Evolutionary conservation across 805 yeast species (phyloP), one percentile per base, ranked within the genome.

Genomic region (Candida chauliodis): DNA sequence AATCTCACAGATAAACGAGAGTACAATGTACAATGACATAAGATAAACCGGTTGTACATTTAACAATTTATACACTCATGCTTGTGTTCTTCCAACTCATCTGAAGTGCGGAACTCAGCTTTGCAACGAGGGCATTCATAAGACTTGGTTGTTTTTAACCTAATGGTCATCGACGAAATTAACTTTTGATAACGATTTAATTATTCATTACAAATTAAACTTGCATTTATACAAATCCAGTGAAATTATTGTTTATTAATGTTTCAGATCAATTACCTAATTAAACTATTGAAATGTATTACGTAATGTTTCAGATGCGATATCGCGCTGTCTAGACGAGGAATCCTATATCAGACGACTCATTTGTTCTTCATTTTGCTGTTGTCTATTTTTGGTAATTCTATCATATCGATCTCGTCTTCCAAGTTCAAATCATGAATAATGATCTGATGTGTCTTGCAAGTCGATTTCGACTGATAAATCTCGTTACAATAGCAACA

Each of bases 401-500:
- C 29, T 16, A 33, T 33, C 36, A 33, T 33, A 33, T 24, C 22
- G 4, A 33, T 34, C n/a, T 26, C 31, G 19, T 13, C 24, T 7
- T 34, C 37, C 9, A 9, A 3, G 14, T 34, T 16, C 18, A 34
- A 8, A 26, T 25, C 29, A 15, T 25, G 37, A 8, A 26, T 18
- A 11, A 34, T 26, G 6, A 26, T 25, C n/a, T 34, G 37, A 20
- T 34, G 37, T 8, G 31, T 34, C 20, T 25, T 25, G 20, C 37
- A 34, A 8, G 22, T 34, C 8, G 37, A 25, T 20, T 20, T 25
- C 9, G 19, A 15, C 4, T 7, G 30, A 20, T 34, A 34, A 5
- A 34, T 25, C 27, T 26, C 37, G 10, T 26, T 34, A 15, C 37
- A 34, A 34, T 34, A 34, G 15, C 26, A 26, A 20, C 37, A 34